phyloP scores from a whole-genome alignment of 106 monocot genomes.

The Alisma plantagoaquatica region DNA sequence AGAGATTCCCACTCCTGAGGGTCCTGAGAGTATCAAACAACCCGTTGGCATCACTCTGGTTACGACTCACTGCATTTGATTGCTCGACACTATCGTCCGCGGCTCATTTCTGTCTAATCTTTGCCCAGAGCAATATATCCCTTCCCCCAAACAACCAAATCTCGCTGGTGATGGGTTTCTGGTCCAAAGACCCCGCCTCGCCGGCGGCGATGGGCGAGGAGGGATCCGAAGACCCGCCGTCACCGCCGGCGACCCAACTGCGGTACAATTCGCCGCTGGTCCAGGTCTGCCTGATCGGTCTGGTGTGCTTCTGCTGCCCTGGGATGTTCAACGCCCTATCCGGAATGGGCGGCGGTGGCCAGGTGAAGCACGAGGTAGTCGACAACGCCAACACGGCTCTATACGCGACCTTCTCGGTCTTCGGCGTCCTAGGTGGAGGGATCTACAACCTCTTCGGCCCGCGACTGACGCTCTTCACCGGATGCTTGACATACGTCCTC shows the following conservation, averaged over 20 bases:
- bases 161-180: too few species aligned
- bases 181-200: too few species aligned
- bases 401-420: slow-evolving; percentile 83
- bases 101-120: too few species aligned
- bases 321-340: slow-evolving; percentile 99
- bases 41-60: too few species aligned
- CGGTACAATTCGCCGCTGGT: slow-evolving; percentile 76
- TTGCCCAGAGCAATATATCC: too few species aligned
- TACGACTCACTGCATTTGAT: too few species aligned
- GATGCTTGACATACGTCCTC: slow-evolving; percentile 78
- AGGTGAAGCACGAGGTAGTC: slow-evolving; percentile 57
- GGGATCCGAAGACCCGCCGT: too few species aligned
- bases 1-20: too few species aligned
- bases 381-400: slow-evolving; percentile 98
- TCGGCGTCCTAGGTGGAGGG: slow-evolving; percentile 83
- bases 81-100: too few species aligned
- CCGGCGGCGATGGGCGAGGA: too few species aligned
- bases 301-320: slow-evolving; percentile 98
- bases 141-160: too few species aligned
- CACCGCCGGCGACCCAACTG: slow-evolving; percentile 2
- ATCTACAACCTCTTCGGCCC: slow-evolving; percentile 89
- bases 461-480: slow-evolving; percentile 70
- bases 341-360: slow-evolving; percentile 89
- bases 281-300: slow-evolving; percentile 79
- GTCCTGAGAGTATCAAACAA: too few species aligned